These are phyloP conservation scores for Fragaria nilgerrensis DNA, from an alignment of 306 rosid species.

Conservation along the genomic window DNA sequence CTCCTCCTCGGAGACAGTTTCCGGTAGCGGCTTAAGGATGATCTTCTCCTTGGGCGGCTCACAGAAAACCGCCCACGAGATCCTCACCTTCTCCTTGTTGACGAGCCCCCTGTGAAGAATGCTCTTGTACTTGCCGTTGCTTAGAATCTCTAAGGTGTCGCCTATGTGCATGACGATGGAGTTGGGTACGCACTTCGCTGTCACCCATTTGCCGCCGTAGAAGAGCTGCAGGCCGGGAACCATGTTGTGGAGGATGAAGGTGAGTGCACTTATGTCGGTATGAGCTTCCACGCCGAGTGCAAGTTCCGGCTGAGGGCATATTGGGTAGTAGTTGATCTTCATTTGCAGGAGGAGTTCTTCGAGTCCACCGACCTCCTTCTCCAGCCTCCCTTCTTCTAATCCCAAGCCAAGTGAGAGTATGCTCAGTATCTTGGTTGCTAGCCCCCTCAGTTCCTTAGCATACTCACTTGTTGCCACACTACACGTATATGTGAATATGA, in stretches of 20 bases:
- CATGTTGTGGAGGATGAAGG: constrained; percentile 87
- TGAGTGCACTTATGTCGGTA: constrained; percentile 73
- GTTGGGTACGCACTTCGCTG: constrained; percentile 69
- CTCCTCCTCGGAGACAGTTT: constrained; percentile 45
- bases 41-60: constrained; percentile 93
- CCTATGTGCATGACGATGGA: constrained; percentile 87
- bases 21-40: constrained; percentile 65
- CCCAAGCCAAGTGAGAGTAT: constrained; percentile 62
- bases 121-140: constrained; percentile 79
- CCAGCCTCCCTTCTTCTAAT: constrained; percentile 66
- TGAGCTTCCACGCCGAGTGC: constrained; percentile 91
- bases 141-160: constrained; percentile 75
- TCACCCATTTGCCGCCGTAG: constrained; percentile 65
- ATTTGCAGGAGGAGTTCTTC: constrained; percentile 76
- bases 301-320: constrained; percentile 82
- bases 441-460: constrained; percentile 50
- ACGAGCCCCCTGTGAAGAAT: constrained; percentile 81
- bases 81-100: constrained; percentile 82
- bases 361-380: constrained; percentile 74
- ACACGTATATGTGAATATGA: not conserved
- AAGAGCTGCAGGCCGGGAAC: constrained; percentile 87
- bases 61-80: constrained; percentile 89
- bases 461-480: constrained; percentile 72
- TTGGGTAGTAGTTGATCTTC: constrained; percentile 86
- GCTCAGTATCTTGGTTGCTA: constrained; percentile 52